Base-by-base conservation (phyloP, 306 rosid genomes). In the Glycine tomentella region DNA sequence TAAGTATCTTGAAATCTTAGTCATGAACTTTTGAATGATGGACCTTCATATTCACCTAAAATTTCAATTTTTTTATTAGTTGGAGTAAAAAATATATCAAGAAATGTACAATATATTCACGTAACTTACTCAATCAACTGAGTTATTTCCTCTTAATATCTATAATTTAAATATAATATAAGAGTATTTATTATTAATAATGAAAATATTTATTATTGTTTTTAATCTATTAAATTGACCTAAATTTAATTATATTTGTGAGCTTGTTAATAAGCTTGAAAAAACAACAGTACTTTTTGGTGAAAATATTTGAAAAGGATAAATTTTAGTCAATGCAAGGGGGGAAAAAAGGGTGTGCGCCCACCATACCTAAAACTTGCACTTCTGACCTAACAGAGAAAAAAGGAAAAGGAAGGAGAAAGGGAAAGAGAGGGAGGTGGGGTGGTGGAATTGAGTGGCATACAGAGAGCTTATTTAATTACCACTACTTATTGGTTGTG, bases 331-430 rank as follows among this genome's bases (percentile, higher is more conserved):
- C 10, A 75, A 63, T 68, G 44, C 34, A 71, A 77, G 72, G 38
- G 63, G 65, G 15, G 10, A 42, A 38, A 38, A 38, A 0, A 5
- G 4, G 7, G 44, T 38, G 57, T 38, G 44, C n/a, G 59, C 33
- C 5, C 66, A 64, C 74, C n/a, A 82, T 12, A 77, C 79, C 75
- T 77, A 77, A 63, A 83, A 71, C 82, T 64, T 70, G 82, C 69
- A 63, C 49, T 71, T 77, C 9, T 70, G 61, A 76, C 52, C 82
- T 31, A 61, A 52, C 57, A 38, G 5, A 51, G 16, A 38, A 40
- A 46, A 9, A 56, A 7, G 8, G 34, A 2, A 31, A 58, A 13
- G 12, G 13, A 8, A 38, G 36, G 50, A 34, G 40, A 34, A 25
- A 31, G 7, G 58, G 4, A 40, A 3, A 2, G 14, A 5, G 4